Base-by-base conservation (phyloP, 148 eudicot species). In the Talinum fruticosum region DNA sequence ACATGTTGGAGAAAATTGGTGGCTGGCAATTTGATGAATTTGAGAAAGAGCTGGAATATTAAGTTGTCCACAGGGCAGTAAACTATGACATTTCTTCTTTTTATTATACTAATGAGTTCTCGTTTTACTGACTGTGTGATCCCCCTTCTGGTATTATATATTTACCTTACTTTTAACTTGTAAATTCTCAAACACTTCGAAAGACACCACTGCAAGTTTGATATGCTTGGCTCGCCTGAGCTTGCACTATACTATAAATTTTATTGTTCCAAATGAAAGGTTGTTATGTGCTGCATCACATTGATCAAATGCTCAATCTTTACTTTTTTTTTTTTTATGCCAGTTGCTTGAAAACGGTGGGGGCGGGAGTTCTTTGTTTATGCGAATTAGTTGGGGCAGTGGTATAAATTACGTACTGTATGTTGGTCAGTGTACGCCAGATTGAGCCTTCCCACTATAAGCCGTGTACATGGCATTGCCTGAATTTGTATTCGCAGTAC, bases 1-100 rank as follows among this genome's bases (percentile, higher is more conserved):
- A 89, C 83, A 57, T 88, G 33, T 66, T 90, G 6, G 92, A 89
- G 37, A 96, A 91, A 62, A 87, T 93, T 1, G 83, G 92, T 76
- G 92, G 87, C 78, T 91, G 96, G 96, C 96, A 91, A 79, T 89
- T 91, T 13, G 96, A 93, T 57, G 96, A 93, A 83, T 96, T 93
- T 23, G 96, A 93, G 85, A 87, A 82, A 83, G 96, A 91, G 77
- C 80, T 93, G 47, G 82, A 73, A 67, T 75, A 82, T 77, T 61
- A 82, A 82, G 51, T 49, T 78, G 3, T 67, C 80, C 71, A 66
- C 79, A 68, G 71, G 79, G 75, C 75, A 64, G 75, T 75, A 69
- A 65, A 23, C 23, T 62, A 23, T 44, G 29, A 75, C 15, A 70
- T 13, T 69, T 15, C 44, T 44, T 16, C 33, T 69, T 49, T 34